Base-by-base conservation (phyloP, 2,329 filamentous ascomycete genomes). In the Epichloe brachyelytri region DNA sequence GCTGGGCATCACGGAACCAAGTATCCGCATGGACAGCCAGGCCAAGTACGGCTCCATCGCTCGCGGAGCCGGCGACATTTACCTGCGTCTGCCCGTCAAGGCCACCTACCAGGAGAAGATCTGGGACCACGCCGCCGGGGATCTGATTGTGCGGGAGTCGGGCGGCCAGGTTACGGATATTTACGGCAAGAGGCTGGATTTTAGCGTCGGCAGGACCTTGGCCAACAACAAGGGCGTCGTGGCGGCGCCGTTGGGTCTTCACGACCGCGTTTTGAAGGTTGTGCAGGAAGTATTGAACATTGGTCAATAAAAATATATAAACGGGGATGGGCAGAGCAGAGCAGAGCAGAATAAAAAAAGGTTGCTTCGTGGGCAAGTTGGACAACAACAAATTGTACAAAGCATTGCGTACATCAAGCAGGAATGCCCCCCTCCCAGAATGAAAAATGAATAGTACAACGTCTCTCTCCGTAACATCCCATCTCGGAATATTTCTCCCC, bases 1-100 rank as follows among this genome's bases (percentile, higher is more conserved):
- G 63, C 79, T 98, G 5, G 89, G 89, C 50, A 95, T 98, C 68
- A 91, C 86, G 20, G 82, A 81, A 60, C 81, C 86, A n/a, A 89
- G 86, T 58, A 90, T 98, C 54, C 82, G 91, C 57, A 93, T 98
- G 85, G 93, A 98, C 72, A 95, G 88, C 49, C 93, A 98, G 71
- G 91, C 93, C 60, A 98, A 98, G 71, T 98, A 98, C 70, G 91
- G 85, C 55, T 93, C 87, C 37, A 95, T 98, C 65, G 93, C 93
- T 37, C 79, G 93, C 56, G 93, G 93, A 44, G 89, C 90, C 5
- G 93, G 90, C 47, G 93, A 98, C 64, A 83, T 98, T 57, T 98
- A 98, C 71, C 78, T 98, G 52, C 80, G 94, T 50, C 72, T 98
- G 53, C 93, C 93, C 3, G 85, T 88, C 54, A 86, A 80, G 65